Percentiles rank a stretch among this genome's conserved stretches.
phyloP scores from a whole-genome alignment of 495 filamentous ascomycete species.

The Xylaria flabelliformis region DNA sequence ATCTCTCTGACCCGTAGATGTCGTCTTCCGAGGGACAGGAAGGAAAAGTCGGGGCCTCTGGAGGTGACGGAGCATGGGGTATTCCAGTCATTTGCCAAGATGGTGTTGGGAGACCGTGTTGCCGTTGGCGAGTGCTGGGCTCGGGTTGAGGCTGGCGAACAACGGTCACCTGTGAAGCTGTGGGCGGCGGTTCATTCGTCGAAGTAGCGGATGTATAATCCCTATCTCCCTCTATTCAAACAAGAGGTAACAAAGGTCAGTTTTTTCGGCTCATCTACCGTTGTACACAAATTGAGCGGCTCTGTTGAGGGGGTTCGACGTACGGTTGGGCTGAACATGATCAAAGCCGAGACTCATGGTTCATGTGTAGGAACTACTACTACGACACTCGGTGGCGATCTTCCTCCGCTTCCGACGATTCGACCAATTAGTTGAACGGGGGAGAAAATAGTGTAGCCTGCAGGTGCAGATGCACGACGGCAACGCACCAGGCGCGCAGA shows the following conservation, averaged over 20 bases:
- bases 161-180: conserved; percentile 32
- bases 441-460: neutral
- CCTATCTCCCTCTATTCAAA: conserved; percentile 3
- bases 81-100: conserved; percentile 36
- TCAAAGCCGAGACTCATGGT: conserved; percentile 35
- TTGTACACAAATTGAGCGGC: neutral
- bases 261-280: neutral
- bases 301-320: conserved; percentile 24
- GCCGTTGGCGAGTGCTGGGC: conserved; percentile 7
- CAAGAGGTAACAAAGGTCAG: conserved; percentile 23
- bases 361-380: conserved; percentile 15
- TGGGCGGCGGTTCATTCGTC: conserved; percentile 16
- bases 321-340: conserved; percentile 41
- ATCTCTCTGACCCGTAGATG: conserved; percentile 44
- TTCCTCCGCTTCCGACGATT: conserved; percentile 18
- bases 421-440: conserved; percentile 17
- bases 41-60: conserved; percentile 38
- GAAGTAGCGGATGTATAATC: neutral
- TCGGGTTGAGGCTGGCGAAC: conserved; percentile 29
- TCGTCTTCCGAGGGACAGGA: conserved; percentile 46
- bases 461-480: conserved; percentile 22
- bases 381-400: neutral
- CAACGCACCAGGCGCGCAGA: conserved; percentile 22
- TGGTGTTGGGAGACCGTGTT: conserved; percentile 25
- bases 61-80: conserved; percentile 45